Evolutionary conservation across 208 protist genomes (phyloP).

Genomic region (Crithidia acanthocephali): DNA sequence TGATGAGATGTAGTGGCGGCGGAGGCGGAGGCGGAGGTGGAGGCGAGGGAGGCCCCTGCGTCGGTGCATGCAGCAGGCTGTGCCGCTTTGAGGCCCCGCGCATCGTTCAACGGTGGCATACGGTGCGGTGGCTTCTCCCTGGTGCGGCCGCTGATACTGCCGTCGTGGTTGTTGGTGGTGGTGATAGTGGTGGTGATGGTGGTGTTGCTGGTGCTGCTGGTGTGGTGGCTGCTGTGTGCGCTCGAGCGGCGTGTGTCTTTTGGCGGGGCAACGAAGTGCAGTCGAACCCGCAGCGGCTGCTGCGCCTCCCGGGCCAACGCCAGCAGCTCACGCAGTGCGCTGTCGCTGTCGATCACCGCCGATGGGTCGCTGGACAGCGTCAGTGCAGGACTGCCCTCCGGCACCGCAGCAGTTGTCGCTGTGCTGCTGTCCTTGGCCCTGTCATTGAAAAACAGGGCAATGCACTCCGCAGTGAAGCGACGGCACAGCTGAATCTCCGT

Average conservation of each 20-base stretch:
- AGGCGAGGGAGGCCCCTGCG: too few species aligned
- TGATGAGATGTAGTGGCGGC: too few species aligned
- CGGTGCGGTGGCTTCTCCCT: too few species aligned
- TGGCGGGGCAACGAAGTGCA: slow-evolving; percentile 10
- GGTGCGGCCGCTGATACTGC: too few species aligned
- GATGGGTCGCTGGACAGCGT: slow-evolving; percentile 38
- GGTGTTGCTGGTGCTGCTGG: not conserved
- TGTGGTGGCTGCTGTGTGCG: slow-evolving; percentile 4
- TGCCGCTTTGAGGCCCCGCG: too few species aligned
- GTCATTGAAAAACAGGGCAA: not conserved
- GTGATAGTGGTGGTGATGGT: not conserved
- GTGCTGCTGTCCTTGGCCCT: too few species aligned
- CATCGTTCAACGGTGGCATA: too few species aligned
- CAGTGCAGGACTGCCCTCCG: slow-evolving; percentile 5
- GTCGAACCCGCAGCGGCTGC: slow-evolving; percentile 33
- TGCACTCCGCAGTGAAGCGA: slow-evolving; percentile 34
- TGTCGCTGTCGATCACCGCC: slow-evolving; percentile 29
- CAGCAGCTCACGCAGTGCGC: slow-evolving; percentile 48
- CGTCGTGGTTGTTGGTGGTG: too few species aligned
- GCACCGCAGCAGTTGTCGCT: too few species aligned
- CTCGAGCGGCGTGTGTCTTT: slow-evolving; percentile 11
- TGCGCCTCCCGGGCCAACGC: slow-evolving; percentile 47
- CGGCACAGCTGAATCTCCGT: slow-evolving; percentile 29
- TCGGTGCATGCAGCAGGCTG: too few species aligned
- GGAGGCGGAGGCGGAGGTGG: too few species aligned